phyloP scores from a whole-genome alignment of 768 basidiomycete species.

The Suillus placidus region DNA sequence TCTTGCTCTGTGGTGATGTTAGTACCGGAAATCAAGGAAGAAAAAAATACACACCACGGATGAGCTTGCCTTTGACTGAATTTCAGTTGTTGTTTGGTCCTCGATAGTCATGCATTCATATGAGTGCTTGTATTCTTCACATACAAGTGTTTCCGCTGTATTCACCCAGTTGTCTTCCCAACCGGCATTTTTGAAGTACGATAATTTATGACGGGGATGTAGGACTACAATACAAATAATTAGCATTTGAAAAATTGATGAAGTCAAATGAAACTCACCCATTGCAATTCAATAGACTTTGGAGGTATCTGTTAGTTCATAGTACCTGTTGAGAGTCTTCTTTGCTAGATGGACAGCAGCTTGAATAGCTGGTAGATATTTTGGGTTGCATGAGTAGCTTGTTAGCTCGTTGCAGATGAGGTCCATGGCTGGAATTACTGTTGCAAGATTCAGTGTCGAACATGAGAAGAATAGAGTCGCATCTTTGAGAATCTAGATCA shows the following conservation, averaged over 20 bases:
- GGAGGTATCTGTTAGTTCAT: slow-evolving; percentile 25
- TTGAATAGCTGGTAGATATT: slow-evolving; percentile 19
- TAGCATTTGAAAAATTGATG: background rate
- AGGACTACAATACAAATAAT: slow-evolving; percentile 25
- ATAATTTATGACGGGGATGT: slow-evolving; percentile 31
- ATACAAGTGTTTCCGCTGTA: slow-evolving; percentile 25
- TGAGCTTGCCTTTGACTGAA: slow-evolving; percentile 9
- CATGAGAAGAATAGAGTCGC: slow-evolving; percentile 29
- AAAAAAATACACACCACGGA: background rate
- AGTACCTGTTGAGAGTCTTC: slow-evolving; percentile 19
- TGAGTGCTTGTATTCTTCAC: slow-evolving; percentile 19
- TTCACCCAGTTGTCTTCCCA: slow-evolving; percentile 32
- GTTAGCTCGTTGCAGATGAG: slow-evolving; percentile 27
- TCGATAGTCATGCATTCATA: background rate
- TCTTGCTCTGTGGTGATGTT: slow-evolving; percentile 1
- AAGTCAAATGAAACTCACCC: slow-evolving; percentile 19
- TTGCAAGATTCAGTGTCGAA: slow-evolving; percentile 21
- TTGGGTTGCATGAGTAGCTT: background rate
- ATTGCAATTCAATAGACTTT: slow-evolving; percentile 32
- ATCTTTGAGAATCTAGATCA: slow-evolving; percentile 24
- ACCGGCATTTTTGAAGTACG: slow-evolving; percentile 29
- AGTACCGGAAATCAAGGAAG: background rate
- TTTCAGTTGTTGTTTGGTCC: background rate
- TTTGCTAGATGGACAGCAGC: slow-evolving; percentile 16
- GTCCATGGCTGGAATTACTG: slow-evolving; percentile 27